Evolutionary conservation across 164 flowering plant species (phyloP).

Genomic region (Santalum album): DNA sequence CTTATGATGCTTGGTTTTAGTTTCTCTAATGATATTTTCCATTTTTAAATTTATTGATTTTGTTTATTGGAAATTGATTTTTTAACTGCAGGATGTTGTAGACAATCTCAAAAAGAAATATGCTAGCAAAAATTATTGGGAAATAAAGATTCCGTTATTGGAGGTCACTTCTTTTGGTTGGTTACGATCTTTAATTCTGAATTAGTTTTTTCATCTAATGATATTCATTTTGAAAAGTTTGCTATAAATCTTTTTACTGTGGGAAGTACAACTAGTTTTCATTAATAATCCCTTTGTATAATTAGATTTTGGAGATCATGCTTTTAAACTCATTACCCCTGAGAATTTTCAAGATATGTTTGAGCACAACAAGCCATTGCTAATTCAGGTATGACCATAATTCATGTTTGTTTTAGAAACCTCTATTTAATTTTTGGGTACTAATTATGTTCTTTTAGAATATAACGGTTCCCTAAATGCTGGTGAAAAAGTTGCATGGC

Average conservation of each 20-base stretch:
- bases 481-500: no score
- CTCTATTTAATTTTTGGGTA: not conserved
- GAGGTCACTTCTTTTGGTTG: conserved; percentile 41
- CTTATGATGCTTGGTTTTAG: not conserved
- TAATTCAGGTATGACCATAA: conserved; percentile 54
- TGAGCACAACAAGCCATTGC: conserved; percentile 28
- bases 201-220: not conserved
- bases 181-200: conserved; percentile 12
- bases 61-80: conserved; percentile 1
- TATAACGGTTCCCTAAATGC: no score
- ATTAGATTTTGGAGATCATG: conserved; percentile 31
- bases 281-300: conserved; percentile 1
- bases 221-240: no score
- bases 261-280: not conserved
- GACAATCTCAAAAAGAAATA: conserved; percentile 34
- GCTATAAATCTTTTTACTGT: not conserved
- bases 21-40: not conserved
- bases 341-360: conserved; percentile 36
- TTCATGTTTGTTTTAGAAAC: not conserved
- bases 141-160: conserved; percentile 51
- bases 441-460: no score
- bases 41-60: not conserved
- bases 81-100: conserved; percentile 45
- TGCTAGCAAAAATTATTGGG: conserved; percentile 30
- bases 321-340: conserved; percentile 29